Conservation (phyloP, 495 filamentous ascomycete species). For the Tuber melanosporum region DNA sequence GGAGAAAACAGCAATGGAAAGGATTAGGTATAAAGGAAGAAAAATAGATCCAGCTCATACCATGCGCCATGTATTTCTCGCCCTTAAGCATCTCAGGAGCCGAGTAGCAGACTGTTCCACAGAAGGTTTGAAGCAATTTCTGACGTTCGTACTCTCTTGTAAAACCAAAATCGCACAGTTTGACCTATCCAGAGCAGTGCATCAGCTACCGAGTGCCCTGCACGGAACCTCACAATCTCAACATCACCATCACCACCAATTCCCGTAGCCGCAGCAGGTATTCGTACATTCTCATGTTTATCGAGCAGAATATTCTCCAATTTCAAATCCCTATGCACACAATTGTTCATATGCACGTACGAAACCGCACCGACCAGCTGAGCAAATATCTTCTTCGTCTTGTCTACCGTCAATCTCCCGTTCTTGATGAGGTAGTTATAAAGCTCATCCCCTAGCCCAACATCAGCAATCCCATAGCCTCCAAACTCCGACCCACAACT, state of each 20-base stretch:
- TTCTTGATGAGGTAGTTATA: constrained; percentile 90
- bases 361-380: constrained; percentile 92
- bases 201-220: constrained; percentile 10
- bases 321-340: constrained; percentile 94
- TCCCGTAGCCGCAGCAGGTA: not conserved
- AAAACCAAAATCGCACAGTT: constrained; percentile 98
- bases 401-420: constrained; percentile 75
- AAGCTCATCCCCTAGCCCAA: constrained; percentile 73
- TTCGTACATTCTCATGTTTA: constrained; percentile 71
- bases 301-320: constrained; percentile 95
- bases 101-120: constrained; percentile 94
- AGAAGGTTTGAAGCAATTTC: constrained; percentile 95
- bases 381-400: constrained; percentile 91
- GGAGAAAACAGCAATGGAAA: not conserved
- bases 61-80: constrained; percentile 66
- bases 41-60: constrained; percentile 39
- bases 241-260: not conserved
- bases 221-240: not conserved
- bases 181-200: constrained; percentile 51
- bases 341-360: constrained; percentile 91
- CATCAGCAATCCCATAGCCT: constrained; percentile 8
- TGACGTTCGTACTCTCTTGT: constrained; percentile 94
- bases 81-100: constrained; percentile 98
- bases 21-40: constrained; percentile 3
- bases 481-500: constrained; percentile 1